Evolutionary conservation across 192 early-diverging fungal species (phyloP).

Genomic region (Allomyces arbusculus): DNA sequence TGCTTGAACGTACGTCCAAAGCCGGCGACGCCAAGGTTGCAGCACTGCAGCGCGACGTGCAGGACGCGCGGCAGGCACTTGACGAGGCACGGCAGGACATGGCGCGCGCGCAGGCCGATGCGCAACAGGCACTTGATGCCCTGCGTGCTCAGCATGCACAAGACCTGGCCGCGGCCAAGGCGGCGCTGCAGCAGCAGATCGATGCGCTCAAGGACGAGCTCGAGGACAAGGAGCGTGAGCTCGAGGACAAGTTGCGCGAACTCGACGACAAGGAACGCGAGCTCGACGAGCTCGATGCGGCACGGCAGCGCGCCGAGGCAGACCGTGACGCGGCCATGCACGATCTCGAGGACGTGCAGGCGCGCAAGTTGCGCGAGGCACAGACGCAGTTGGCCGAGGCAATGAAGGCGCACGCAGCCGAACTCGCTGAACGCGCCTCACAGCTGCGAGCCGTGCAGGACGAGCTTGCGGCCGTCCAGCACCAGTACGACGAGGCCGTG

Average conservation of each 20-base stretch:
- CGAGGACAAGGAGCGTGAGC: slow-evolving; percentile 5
- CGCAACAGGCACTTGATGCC: slow-evolving; percentile 1
- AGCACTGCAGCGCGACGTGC: slow-evolving; percentile 4
- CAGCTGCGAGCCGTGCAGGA: background rate
- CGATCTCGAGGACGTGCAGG: slow-evolving; percentile 1
- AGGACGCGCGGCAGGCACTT: slow-evolving; percentile 5
- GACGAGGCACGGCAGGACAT: slow-evolving; percentile 2
- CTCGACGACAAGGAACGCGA: slow-evolving; percentile 16
- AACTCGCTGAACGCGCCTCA: background rate
- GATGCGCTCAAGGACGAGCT: slow-evolving; percentile 7
- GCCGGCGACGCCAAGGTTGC: background rate
- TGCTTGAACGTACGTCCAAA: slow-evolving; percentile 1
- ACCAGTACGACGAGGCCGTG: background rate
- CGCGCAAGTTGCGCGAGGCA: background rate
- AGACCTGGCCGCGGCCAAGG: slow-evolving; percentile 1
- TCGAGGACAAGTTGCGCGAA: slow-evolving; percentile 9
- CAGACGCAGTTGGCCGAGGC: background rate
- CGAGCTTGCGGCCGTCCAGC: slow-evolving; percentile 1
- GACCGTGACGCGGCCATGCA: background rate
- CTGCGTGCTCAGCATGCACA: slow-evolving; percentile 3
- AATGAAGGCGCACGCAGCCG: background rate
- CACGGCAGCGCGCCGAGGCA: background rate
- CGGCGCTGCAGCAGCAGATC: slow-evolving; percentile 1
- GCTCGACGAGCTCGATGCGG: slow-evolving; percentile 2
- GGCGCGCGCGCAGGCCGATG: slow-evolving; percentile 4